Percentiles rank a stretch among this genome's conserved stretches.
phyloP scores from a whole-genome alignment of 148 eudicot genomes.

The Silene latifolia region DNA sequence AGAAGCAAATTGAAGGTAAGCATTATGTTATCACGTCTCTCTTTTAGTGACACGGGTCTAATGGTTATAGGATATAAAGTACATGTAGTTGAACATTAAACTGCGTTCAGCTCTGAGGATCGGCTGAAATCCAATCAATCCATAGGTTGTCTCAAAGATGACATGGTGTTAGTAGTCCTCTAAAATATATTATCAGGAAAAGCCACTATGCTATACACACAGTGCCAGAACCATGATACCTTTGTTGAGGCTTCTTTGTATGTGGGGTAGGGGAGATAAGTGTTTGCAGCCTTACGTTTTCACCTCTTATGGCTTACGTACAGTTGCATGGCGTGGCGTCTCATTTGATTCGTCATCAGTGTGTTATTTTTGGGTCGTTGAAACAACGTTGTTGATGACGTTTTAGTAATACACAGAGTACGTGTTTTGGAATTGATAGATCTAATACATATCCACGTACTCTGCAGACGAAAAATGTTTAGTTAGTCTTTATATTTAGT shows the following conservation, averaged over 20 bases:
- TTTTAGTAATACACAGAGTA: too few species aligned
- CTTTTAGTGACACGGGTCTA: not conserved
- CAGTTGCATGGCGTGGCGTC: not conserved
- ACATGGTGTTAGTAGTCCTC: not conserved
- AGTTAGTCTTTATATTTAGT: not conserved
- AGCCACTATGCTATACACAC: not conserved
- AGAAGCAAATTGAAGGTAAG: slow-evolving; percentile 73
- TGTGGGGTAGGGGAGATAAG: not conserved
- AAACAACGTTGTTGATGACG: not conserved
- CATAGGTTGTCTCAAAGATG: slow-evolving; percentile 8
- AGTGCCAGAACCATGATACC: not conserved
- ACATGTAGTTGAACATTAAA: not conserved
- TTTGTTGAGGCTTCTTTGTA: not conserved
- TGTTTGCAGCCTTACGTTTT: not conserved
- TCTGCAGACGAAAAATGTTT: not conserved
- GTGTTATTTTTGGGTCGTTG: not conserved
- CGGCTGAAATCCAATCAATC: not conserved
- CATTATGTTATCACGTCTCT: not conserved
- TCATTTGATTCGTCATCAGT: not conserved
- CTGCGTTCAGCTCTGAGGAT: slow-evolving; percentile 11
- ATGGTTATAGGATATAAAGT: not conserved
- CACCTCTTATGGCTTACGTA: too few species aligned
- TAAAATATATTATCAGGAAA: not conserved
- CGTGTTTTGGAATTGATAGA: not conserved
- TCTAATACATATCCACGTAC: not conserved